Conservation (phyloP, 352 stramenopile genomes). For the Globisporangium nunn region DNA sequence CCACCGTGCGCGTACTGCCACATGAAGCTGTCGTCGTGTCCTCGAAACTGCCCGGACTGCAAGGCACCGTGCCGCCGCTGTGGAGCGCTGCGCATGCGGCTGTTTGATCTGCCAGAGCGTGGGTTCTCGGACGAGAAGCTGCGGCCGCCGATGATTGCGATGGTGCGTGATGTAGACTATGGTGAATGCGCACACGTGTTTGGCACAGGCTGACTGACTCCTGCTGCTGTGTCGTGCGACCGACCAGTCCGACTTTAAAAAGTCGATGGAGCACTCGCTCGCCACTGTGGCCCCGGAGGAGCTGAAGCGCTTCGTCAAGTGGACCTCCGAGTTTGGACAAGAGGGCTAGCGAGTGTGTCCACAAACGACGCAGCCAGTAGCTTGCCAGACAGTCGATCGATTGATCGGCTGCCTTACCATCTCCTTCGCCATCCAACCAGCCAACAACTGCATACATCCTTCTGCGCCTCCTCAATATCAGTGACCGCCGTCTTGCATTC, state of each 20-base stretch:
- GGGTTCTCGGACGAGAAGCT: slow-evolving; percentile 83
- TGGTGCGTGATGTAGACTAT: slow-evolving; percentile 32
- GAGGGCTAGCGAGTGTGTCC: slow-evolving; percentile 79
- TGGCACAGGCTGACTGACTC: neutral
- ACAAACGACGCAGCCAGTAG: neutral
- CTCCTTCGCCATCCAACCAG: neutral
- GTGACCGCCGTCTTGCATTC: neutral
- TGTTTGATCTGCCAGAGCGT: slow-evolving; percentile 78
- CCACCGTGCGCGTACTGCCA: slow-evolving; percentile 83
- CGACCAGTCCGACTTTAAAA: slow-evolving; percentile 92
- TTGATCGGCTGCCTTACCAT: neutral
- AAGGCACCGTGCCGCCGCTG: slow-evolving; percentile 63
- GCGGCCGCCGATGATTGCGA: slow-evolving; percentile 78
- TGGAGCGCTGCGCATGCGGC: slow-evolving; percentile 71
- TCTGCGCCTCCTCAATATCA: neutral
- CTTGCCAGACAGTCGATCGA: neutral
- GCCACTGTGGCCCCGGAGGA: slow-evolving; percentile 96
- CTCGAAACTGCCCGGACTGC: slow-evolving; percentile 55
- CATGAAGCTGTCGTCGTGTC: slow-evolving; percentile 84
- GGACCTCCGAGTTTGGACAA: slow-evolving; percentile 99
- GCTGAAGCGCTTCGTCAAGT: slow-evolving; percentile 96
- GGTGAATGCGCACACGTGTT: neutral
- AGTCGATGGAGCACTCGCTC: slow-evolving; percentile 91
- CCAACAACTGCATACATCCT: neutral
- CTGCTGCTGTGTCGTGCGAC: neutral